These are phyloP conservation scores for Metschnikowia matae DNA, from an alignment of 805 yeast genomes.

Conservation along the genomic window DNA sequence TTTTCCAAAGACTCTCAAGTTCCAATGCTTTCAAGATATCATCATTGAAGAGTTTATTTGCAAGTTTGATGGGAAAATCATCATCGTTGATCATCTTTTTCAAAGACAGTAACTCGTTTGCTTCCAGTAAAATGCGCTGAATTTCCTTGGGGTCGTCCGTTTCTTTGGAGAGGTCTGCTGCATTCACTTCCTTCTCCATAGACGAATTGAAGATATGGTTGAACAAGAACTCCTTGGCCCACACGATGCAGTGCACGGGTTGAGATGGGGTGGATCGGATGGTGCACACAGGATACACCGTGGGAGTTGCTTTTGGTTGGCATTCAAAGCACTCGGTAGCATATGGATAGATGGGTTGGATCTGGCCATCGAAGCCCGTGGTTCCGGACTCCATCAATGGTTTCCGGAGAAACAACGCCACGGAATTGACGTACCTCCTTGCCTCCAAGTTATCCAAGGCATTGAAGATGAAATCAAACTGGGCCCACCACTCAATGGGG, in stretches of 20 bases:
- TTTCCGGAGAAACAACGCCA: slow-evolving; percentile 66
- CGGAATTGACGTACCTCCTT: slow-evolving; percentile 79
- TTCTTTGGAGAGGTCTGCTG: slow-evolving; percentile 38
- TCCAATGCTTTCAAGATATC: slow-evolving; percentile 73
- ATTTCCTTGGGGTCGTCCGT: slow-evolving; percentile 63
- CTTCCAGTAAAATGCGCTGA: slow-evolving; percentile 59
- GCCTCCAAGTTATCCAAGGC: slow-evolving; percentile 95
- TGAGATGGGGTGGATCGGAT: slow-evolving; percentile 95
- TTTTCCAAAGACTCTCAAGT: slow-evolving; percentile 76
- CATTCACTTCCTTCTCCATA: slow-evolving; percentile 18
- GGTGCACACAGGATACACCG: slow-evolving; percentile 92
- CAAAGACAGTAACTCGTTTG: slow-evolving; percentile 53
- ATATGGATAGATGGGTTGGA: slow-evolving; percentile 83
- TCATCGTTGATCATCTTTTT: slow-evolving; percentile 17
- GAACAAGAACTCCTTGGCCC: slow-evolving; percentile 93
- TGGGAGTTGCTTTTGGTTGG: slow-evolving; percentile 79
- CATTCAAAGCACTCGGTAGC: slow-evolving; percentile 92
- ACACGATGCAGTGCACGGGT: slow-evolving; percentile 93
- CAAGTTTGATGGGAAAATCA: slow-evolving; percentile 38
- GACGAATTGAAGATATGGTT: slow-evolving; percentile 68
- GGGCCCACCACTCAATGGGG: slow-evolving; percentile 67
- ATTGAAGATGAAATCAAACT: slow-evolving; percentile 78
- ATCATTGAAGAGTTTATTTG: slow-evolving; percentile 57
- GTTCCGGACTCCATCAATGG: slow-evolving; percentile 94
- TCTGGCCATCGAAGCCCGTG: slow-evolving; percentile 91